A percentile compares a stretch with the other conserved stretches of the same genome.
Conservation (phyloP, 1,139 yeast species). For the Protomyces inouyei region DNA sequence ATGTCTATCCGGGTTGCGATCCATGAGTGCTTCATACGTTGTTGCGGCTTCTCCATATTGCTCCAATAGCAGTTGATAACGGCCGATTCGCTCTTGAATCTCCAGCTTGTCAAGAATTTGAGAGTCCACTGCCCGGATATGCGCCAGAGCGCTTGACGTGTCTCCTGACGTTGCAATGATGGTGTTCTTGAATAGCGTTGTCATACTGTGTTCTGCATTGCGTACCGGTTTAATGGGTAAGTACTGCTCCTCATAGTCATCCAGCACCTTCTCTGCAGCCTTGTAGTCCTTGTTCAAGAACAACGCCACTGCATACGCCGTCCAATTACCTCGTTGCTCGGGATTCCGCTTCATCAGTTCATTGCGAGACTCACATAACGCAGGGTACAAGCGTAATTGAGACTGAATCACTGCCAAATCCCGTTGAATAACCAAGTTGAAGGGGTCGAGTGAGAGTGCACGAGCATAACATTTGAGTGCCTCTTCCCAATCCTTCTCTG, state of each 20-base stretch:
- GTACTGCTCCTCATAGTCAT: slow-evolving; percentile 1
- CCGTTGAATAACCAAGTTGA: slow-evolving; percentile 71
- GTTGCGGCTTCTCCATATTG: slow-evolving; percentile 57
- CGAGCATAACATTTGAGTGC: slow-evolving; percentile 75
- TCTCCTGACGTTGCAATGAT: slow-evolving; percentile 63
- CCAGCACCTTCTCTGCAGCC: slow-evolving; percentile 64
- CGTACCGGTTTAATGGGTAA: slow-evolving; percentile 10
- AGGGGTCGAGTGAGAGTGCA: slow-evolving; percentile 75
- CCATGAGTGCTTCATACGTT: slow-evolving; percentile 63
- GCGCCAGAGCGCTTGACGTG: slow-evolving; percentile 56
- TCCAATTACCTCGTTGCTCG: slow-evolving; percentile 89
- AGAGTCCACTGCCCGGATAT: slow-evolving; percentile 51
- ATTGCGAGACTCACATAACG: slow-evolving; percentile 54
- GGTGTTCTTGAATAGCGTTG: slow-evolving; percentile 57
- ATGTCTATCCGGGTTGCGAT: slow-evolving; percentile 79
- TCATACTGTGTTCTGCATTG: slow-evolving; percentile 36
- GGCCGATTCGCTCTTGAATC: slow-evolving; percentile 59
- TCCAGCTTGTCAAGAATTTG: slow-evolving; percentile 54
- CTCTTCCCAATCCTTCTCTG: slow-evolving; percentile 62
- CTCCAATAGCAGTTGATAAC: slow-evolving; percentile 49
- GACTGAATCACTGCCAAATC: slow-evolving; percentile 77
- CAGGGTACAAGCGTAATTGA: slow-evolving; percentile 69
- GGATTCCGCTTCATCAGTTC: slow-evolving; percentile 68
- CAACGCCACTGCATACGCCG: slow-evolving; percentile 80
- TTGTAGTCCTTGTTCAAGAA: slow-evolving; percentile 64